These are phyloP conservation scores for Microcera coccophila DNA, from an alignment of 2,329 filamentous ascomycete genomes.

Conservation along the genomic window DNA sequence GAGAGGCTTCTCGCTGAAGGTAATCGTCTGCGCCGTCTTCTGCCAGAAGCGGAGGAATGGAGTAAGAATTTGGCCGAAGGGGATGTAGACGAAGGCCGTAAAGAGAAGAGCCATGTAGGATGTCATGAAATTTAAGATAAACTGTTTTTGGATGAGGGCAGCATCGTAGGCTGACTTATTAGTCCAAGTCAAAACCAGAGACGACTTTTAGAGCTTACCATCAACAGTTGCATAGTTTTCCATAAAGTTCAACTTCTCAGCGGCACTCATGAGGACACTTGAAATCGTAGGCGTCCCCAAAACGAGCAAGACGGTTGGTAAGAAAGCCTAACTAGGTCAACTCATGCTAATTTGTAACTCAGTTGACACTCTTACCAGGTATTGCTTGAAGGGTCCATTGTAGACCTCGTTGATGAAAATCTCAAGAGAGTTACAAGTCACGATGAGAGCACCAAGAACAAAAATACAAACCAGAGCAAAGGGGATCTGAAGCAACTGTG, in stretches of 20 bases:
- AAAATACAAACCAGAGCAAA: conserved; percentile 73
- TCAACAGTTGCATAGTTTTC: conserved; percentile 93
- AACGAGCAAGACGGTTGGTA: conserved; percentile 85
- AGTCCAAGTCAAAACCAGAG: conserved; percentile 14
- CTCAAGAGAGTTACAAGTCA: conserved; percentile 84
- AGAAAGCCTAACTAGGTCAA: conserved; percentile 60
- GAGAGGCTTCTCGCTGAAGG: conserved; percentile 69
- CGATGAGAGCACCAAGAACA: conserved; percentile 76
- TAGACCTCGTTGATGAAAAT: conserved; percentile 96
- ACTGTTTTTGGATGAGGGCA: conserved; percentile 86
- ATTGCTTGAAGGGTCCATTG: conserved; percentile 77
- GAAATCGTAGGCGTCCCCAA: conserved; percentile 75
- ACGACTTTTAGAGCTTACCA: conserved; percentile 41
- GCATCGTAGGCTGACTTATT: conserved; percentile 63
- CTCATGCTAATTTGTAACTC: not conserved
- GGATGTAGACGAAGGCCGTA: conserved; percentile 91
- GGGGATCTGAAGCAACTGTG: conserved; percentile 77
- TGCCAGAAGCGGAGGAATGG: conserved; percentile 84
- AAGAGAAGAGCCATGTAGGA: conserved; percentile 90
- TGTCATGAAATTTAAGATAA: conserved; percentile 94
- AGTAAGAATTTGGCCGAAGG: conserved; percentile 78
- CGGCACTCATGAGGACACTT: conserved; percentile 69
- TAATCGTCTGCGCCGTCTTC: conserved; percentile 68
- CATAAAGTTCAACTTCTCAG: conserved; percentile 70
- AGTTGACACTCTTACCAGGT: conserved; percentile 57